Evolutionary conservation across 202 grass and related monocot genomes (phyloP), one percentile per base, ranked within the genome.

Genomic region (Carex arenaria): DNA sequence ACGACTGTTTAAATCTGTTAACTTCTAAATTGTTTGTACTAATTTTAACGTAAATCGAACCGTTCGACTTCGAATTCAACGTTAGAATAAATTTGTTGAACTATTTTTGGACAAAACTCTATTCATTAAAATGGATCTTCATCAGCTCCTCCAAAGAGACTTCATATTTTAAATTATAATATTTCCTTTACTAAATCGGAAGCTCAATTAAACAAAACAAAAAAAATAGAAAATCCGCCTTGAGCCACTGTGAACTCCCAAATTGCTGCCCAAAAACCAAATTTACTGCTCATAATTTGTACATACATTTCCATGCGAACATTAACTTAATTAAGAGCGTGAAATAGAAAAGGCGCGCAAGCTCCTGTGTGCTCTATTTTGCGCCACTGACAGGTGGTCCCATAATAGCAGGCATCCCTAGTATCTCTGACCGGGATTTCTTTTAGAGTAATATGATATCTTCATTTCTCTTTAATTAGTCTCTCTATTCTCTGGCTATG

Each of bases 401-500:
- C 64, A 55, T 19, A 28, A 32, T 52, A 31, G 11, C 63, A 56
- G 42, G 47, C 43, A 26, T 66, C 22, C 19, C 12, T 14, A 22
- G 19, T 81, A 2, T 42, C 40, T 49, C 56, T 22, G 22, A 80
- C 13, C 12, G 32, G 13, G 78, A 64, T 64, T 5, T 47, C 19
- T 40, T 4, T 15, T 15, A 1, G 26, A 26, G 26, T 26, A 26
- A 26, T 10, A 1, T 71, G 11, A 49, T 10, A 71, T 72, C 14
- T 38, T 4, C 42, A 22, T 26, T 40, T 40, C 45, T 47, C 7
- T 19, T 8, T 43, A 7, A 1, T 5, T 9, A 11, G 2, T 5
- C 10, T 51, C 45, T 49, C 47, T 67, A 13, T 9, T 71, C 45
- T 81, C 34, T 45, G 6, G 64, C 83, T 84, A 93, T 87, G 81